Evolutionary conservation across 441 rosid genomes (phyloP).

Genomic region (Euphorbia celastroides): DNA sequence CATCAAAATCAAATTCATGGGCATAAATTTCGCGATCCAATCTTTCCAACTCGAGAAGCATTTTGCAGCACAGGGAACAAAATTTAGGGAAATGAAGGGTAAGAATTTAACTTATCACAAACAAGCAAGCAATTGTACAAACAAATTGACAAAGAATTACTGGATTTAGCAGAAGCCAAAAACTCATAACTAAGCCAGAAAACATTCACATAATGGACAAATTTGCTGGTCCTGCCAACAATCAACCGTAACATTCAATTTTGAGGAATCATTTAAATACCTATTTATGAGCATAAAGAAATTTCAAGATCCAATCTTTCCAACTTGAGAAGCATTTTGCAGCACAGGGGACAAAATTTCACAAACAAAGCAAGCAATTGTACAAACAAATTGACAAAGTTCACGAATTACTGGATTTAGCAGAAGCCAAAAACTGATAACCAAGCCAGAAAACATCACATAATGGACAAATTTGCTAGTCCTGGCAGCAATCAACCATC

Average conservation of each 20-base stretch:
- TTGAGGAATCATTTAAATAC: not conserved
- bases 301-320: not conserved
- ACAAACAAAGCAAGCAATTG: constrained; percentile 75
- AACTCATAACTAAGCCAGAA: not conserved
- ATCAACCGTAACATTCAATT: too few relatives aligned
- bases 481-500: too few relatives aligned
- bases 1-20: not conserved
- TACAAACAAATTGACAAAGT: constrained; percentile 59
- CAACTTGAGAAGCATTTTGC: not conserved
- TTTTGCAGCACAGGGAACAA: not conserved
- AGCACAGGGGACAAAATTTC: constrained; percentile 15
- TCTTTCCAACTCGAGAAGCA: not conserved
- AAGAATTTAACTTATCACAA: constrained; percentile 57
- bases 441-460: not conserved
- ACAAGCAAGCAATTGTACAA: constrained; percentile 87
- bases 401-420: not conserved
- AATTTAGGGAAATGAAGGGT: not conserved
- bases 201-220: not conserved
- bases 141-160: constrained; percentile 40
- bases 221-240: too few relatives aligned
- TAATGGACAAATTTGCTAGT: not conserved
- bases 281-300: not conserved
- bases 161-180: not conserved
- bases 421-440: not conserved
- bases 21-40: not conserved